Evolutionary conservation across 768 basidiomycete species (phyloP).

Genomic region (Mrakia blollopis): DNA sequence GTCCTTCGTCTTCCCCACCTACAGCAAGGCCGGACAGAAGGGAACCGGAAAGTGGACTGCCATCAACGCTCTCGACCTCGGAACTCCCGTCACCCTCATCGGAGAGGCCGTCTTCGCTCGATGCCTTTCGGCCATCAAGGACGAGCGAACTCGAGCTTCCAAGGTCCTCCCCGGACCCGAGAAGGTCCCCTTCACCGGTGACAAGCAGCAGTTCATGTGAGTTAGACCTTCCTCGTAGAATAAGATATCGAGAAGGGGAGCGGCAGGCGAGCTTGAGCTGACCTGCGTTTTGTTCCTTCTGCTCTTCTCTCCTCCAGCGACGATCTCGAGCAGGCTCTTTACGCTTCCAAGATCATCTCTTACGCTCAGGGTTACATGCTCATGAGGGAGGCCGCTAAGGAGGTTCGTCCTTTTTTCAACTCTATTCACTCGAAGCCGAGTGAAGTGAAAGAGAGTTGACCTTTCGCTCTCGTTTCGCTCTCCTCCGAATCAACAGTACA

Average conservation of each 20-base stretch:
- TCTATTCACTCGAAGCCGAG: not conserved
- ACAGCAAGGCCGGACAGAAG: constrained; percentile 81
- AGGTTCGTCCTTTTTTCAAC: constrained; percentile 41
- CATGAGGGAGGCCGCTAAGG: constrained; percentile 96
- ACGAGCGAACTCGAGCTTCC: constrained; percentile 88
- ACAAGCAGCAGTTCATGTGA: constrained; percentile 85
- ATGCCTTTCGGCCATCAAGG: constrained; percentile 94
- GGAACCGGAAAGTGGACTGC: constrained; percentile 99
- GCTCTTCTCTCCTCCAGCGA: constrained; percentile 29
- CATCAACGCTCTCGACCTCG: constrained; percentile 83
- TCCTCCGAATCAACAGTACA: constrained; percentile 34
- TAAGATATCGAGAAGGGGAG: not conserved
- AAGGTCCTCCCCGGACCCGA: constrained; percentile 85
- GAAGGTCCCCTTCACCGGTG: constrained; percentile 88
- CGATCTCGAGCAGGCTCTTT: constrained; percentile 97
- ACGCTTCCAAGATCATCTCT: constrained; percentile 98
- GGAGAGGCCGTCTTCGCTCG: constrained; percentile 99
- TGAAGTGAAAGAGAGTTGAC: not conserved
- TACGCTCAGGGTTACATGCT: constrained; percentile 99
- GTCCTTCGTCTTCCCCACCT: not conserved
- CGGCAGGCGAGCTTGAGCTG: not conserved
- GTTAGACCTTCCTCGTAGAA: constrained; percentile 6
- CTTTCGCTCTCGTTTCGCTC: not conserved
- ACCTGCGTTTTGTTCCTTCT: not conserved
- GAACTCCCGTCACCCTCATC: constrained; percentile 82